These are phyloP conservation scores for Agarophyton chilense DNA, from an alignment of 23 red algal genomes.

Conservation along the genomic window DNA sequence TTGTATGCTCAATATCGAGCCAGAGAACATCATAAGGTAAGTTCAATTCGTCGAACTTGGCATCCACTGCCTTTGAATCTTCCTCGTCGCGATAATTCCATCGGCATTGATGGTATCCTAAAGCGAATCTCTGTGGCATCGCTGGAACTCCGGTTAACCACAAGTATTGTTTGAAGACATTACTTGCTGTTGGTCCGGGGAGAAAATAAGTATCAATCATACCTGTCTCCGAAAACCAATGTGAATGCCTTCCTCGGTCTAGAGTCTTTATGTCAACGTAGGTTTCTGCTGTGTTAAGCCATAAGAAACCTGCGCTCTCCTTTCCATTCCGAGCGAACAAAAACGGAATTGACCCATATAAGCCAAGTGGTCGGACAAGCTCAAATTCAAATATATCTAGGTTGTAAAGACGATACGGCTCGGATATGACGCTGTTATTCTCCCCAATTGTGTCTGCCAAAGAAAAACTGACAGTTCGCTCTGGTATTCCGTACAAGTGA, in stretches of 20 bases:
- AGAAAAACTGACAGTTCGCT: slow-evolving; percentile 75
- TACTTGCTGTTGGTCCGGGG: slow-evolving; percentile 27
- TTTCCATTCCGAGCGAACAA: slow-evolving; percentile 56
- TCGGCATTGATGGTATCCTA: slow-evolving; percentile 96
- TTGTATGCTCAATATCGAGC: slow-evolving; percentile 99
- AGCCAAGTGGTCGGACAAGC: slow-evolving; percentile 81
- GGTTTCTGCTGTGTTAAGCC: slow-evolving; percentile 91
- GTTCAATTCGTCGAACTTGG: slow-evolving; percentile 76
- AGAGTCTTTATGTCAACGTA: slow-evolving; percentile 71
- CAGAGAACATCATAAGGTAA: slow-evolving; percentile 97
- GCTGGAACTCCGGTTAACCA: slow-evolving; percentile 79
- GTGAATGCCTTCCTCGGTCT: slow-evolving; percentile 46
- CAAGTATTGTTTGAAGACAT: slow-evolving; percentile 75
- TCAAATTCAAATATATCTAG: slow-evolving; percentile 99
- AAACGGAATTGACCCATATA: slow-evolving; percentile 91
- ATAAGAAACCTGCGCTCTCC: slow-evolving; percentile 62
- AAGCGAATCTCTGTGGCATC: slow-evolving; percentile 86
- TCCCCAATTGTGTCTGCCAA: slow-evolving; percentile 66
- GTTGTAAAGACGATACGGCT: slow-evolving; percentile 95
- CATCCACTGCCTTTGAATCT: slow-evolving; percentile 77
- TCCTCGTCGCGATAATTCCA: slow-evolving; percentile 95
- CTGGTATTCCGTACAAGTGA: slow-evolving; percentile 81
- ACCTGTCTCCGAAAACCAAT: slow-evolving; percentile 87
- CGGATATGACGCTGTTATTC: slow-evolving; percentile 34
- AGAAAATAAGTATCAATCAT: slow-evolving; percentile 86